Conservation (phyloP, 2,329 filamentous ascomycete genomes). For the Ambrosiella xylebori region DNA sequence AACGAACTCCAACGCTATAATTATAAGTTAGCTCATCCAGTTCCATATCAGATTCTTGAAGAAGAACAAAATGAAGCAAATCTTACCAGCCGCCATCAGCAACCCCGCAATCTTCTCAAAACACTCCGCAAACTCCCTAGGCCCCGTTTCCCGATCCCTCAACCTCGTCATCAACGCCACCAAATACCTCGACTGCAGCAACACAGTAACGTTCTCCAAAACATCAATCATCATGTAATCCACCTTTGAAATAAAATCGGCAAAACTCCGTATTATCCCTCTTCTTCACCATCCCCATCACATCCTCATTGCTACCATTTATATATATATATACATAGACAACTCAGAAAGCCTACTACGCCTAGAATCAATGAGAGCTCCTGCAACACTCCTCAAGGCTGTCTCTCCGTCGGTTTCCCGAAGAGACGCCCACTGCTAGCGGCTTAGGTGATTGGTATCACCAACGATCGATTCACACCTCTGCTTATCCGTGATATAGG, state of each 20-base stretch:
- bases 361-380: no score
- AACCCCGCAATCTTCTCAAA: constrained; percentile 12
- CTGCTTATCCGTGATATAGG: no score
- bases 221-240: not conserved
- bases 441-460: no score
- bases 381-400: no score
- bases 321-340: no score
- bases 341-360: no score
- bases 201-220: constrained; percentile 9
- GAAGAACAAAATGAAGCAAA: not conserved
- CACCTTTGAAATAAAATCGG: not conserved
- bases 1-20: constrained; percentile 12
- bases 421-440: no score
- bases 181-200: constrained; percentile 13
- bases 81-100: constrained; percentile 13
- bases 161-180: constrained; percentile 14
- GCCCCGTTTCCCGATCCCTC: constrained; percentile 11
- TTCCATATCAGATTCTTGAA: not conserved
- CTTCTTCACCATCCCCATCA: no score
- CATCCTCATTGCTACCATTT: no score
- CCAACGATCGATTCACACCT: no score
- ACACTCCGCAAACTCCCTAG: constrained; percentile 9
- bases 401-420: no score
- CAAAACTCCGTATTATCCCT: not conserved
- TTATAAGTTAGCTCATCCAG: not conserved